Conservation (phyloP, 129 eudicot genomes). For the Pulicaria dysenterica region DNA sequence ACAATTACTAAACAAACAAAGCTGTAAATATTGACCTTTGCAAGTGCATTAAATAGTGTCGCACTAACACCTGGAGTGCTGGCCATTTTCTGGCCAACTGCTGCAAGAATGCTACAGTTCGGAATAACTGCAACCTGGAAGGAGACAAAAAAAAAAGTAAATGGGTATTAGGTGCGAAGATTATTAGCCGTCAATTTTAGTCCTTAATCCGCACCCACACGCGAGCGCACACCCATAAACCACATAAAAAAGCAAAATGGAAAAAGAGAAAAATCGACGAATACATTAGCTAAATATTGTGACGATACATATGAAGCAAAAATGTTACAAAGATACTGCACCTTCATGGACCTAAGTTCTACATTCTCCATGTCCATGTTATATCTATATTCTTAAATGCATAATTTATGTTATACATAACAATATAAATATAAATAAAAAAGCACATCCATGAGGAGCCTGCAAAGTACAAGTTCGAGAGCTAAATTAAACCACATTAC, state of each 20-base stretch:
- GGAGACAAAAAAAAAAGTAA: neutral
- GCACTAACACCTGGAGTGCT: slow-evolving; percentile 99
- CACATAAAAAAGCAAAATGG: neutral
- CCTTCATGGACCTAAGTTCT: neutral
- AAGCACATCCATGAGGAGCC: neutral
- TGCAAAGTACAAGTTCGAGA: neutral
- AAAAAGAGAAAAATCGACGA: neutral
- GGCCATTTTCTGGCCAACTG: slow-evolving; percentile 99
- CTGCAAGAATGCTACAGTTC: slow-evolving; percentile 95
- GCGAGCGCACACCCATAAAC: neutral
- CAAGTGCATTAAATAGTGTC: slow-evolving; percentile 89
- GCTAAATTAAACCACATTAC: slow-evolving; percentile 19
- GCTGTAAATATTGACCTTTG: slow-evolving; percentile 57
- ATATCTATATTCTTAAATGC: slow-evolving; percentile 1
- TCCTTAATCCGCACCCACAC: neutral
- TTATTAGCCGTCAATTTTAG: neutral
- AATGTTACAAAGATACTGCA: neutral
- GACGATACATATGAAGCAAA: neutral
- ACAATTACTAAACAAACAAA: neutral
- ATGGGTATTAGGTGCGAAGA: neutral
- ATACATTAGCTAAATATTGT: neutral
- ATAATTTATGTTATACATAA: neutral
- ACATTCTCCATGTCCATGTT: neutral
- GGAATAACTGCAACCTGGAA: slow-evolving; percentile 84
- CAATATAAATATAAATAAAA: neutral